Conservation (phyloP, 495 filamentous ascomycete species). For the Aspergillus funiculosus region DNA sequence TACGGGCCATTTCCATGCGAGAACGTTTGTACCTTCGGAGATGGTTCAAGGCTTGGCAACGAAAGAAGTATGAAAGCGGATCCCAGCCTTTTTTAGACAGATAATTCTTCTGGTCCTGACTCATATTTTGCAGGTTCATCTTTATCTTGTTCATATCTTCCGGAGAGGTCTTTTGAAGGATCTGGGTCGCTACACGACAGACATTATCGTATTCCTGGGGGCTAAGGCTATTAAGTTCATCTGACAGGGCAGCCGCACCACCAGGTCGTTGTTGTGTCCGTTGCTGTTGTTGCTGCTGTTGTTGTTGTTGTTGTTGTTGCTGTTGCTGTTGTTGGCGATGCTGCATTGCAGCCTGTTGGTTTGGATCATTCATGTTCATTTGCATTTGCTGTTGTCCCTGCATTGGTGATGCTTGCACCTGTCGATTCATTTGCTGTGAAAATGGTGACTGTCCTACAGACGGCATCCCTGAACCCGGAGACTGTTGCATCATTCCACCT, state of each 20-base stretch:
- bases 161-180: constrained; percentile 33
- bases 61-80: constrained; percentile 47
- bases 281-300: constrained; percentile 33
- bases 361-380: constrained; percentile 44
- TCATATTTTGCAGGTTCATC: constrained; percentile 39
- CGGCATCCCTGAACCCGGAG: constrained; percentile 20
- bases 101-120: constrained; percentile 39
- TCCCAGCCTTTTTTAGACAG: constrained; percentile 38
- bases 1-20: constrained; percentile 32
- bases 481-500: constrained; percentile 43
- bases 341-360: constrained; percentile 36
- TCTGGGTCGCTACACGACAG: constrained; percentile 35
- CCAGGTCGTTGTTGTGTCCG: constrained; percentile 36
- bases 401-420: constrained; percentile 49
- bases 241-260: constrained; percentile 25
- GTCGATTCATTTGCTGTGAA: constrained; percentile 48
- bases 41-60: constrained; percentile 41
- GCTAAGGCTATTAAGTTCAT: constrained; percentile 34
- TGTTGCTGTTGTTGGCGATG: constrained; percentile 29
- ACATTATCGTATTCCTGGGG: constrained; percentile 42
- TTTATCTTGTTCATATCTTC: constrained; percentile 45
- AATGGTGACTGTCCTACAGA: constrained; percentile 41
- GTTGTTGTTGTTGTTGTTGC: constrained; percentile 19
- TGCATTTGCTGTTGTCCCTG: constrained; percentile 38
- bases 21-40: constrained; percentile 31